Evolutionary conservation across 148 eudicot species (phyloP).

Genomic region (Cornus controversa): DNA sequence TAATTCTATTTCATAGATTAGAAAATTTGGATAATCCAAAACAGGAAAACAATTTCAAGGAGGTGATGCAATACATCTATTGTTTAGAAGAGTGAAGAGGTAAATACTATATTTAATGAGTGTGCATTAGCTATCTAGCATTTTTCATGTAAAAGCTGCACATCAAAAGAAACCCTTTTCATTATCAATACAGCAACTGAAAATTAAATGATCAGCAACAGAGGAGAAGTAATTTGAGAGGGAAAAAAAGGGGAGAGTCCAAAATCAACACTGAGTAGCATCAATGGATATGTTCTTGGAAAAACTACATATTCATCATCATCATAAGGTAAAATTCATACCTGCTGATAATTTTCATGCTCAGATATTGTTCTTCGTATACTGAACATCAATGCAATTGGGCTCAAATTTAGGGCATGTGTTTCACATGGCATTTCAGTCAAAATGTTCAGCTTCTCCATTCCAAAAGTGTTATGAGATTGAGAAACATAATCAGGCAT

Average conservation of each 20-base stretch:
- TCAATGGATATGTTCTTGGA: too few relatives aligned
- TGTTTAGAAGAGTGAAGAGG: too few relatives aligned
- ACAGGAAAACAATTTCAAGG: too few relatives aligned
- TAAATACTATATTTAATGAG: too few relatives aligned
- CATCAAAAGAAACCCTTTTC: background rate
- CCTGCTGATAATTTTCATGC: conserved; percentile 89
- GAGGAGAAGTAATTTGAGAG: too few relatives aligned
- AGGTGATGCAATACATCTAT: too few relatives aligned
- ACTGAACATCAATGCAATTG: conserved; percentile 71
- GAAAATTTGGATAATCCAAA: too few relatives aligned
- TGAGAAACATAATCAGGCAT: conserved; percentile 54
- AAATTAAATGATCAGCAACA: background rate
- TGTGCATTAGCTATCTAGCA: too few relatives aligned
- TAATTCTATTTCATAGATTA: too few relatives aligned
- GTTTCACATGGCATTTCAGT: conserved; percentile 37
- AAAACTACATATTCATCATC: too few relatives aligned
- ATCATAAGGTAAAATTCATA: conserved; percentile 19
- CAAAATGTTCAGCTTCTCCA: conserved; percentile 40
- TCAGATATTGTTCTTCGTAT: conserved; percentile 70
- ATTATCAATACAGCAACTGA: background rate
- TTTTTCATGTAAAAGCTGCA: too few relatives aligned
- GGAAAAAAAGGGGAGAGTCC: background rate
- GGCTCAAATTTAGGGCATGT: conserved; percentile 70
- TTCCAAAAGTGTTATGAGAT: conserved; percentile 43
- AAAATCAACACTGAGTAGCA: background rate